A percentile compares a stretch with the other conserved stretches of the same genome.
Conservation (phyloP, 148 eudicot species). For the Heliosperma pusillum region DNA sequence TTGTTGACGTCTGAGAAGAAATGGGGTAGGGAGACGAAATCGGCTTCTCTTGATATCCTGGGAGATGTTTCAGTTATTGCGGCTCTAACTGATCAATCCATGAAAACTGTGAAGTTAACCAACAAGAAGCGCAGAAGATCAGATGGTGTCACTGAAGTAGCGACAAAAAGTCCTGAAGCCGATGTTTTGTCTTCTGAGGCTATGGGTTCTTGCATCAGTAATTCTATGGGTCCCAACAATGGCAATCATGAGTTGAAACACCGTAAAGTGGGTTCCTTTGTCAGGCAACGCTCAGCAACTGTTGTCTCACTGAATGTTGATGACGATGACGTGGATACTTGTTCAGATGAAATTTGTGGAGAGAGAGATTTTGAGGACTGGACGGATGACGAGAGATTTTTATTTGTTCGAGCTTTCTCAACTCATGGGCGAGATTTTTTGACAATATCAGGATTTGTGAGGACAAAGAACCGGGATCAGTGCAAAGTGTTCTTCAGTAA, state of each 20-base stretch:
- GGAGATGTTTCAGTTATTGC: constrained; percentile 80
- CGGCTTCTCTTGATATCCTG: constrained; percentile 70
- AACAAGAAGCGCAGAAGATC: constrained; percentile 28
- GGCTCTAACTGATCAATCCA: constrained; percentile 47
- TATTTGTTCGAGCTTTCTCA: constrained; percentile 63
- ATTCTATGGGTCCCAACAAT: constrained; percentile 63
- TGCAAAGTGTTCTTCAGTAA: constrained; percentile 84
- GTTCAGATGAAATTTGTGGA: constrained; percentile 83
- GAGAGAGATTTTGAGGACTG: constrained; percentile 62
- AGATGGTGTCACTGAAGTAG: constrained; percentile 35
- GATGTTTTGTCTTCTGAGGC: constrained; percentile 90
- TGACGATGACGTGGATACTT: constrained; percentile 56
- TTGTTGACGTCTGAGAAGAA: constrained; percentile 67
- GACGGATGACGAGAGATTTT: constrained; percentile 81
- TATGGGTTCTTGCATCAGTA: constrained; percentile 78
- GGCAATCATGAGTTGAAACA: constrained; percentile 43
- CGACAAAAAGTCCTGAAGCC: constrained; percentile 70
- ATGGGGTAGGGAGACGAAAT: constrained; percentile 53
- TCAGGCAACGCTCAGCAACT: constrained; percentile 48
- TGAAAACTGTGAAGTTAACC: constrained; percentile 36
- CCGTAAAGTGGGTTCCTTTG: constrained; percentile 36
- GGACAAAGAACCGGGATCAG: constrained; percentile 64
- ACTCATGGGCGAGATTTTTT: constrained; percentile 73
- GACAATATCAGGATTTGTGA: constrained; percentile 56
- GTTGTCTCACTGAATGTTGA: constrained; percentile 38